Base-by-base conservation (phyloP, 306 rosid species). In the Prunus salicina region DNA sequence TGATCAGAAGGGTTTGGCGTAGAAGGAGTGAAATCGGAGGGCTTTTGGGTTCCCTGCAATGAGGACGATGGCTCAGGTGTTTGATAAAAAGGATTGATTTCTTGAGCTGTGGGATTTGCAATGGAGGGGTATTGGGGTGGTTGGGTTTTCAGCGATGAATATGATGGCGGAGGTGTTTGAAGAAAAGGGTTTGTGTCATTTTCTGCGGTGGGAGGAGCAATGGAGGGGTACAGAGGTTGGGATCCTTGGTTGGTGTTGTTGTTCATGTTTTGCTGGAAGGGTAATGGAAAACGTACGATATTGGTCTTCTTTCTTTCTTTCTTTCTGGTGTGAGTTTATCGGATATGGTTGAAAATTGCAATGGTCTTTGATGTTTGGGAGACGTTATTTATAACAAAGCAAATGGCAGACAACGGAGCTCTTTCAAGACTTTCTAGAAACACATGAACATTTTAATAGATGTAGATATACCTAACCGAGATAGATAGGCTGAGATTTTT, bases 141-240 rank as follows among this genome's bases (percentile, higher is more conserved):
- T 38, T 38, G 43, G 43, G 43, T 1, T 6, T 38, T 38, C 43
- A 38, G 9, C 43, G 43, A 38, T 38, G 43, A 38, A 38, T 38
- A 38, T 38, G 43, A 38, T 6, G 43, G 43, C 9, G 64, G 28
- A 30, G 69, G 60, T 18, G 64, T 63, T 41, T 72, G 72, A 41
- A 68, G 76, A 41, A 52, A 70, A 43, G 84, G 84, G 80, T 76
- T 76, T 69, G 18, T 47, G 34, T 70, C 64, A 4, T 76, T 71
- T 3, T 19, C 30, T n/a, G 69, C 30, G 11, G 87, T 41, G 11
- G 87, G 73, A 12, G 77, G 25, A 72, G 84, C 24, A 60, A 62
- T 13, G 34, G 84, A 47, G 16, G 81, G 69, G 75, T 56, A 16
- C 13, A 61, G 80, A 18, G 79, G 84, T 30, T 69, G 53, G 67